phyloP scores from a whole-genome alignment of 1,139 yeast species.

The Pneumocystis wakefieldiae region DNA sequence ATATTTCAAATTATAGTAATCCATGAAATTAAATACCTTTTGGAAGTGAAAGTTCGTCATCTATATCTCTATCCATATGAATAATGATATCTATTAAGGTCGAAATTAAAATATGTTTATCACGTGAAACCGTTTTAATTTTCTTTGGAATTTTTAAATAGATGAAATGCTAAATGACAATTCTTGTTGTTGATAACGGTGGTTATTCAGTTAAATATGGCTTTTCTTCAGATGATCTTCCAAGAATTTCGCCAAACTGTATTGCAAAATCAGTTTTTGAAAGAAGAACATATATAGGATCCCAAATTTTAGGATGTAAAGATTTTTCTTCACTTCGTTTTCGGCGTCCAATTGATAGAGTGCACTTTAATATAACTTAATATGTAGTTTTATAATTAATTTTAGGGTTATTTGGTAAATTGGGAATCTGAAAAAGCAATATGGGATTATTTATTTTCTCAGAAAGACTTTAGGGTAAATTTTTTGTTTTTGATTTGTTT shows the following conservation, averaged over 20 bases:
- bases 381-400: background rate
- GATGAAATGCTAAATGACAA: background rate
- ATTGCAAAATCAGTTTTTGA: slow-evolving; percentile 56
- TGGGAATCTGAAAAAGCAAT: slow-evolving; percentile 90
- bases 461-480: slow-evolving; percentile 2
- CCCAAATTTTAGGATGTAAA: slow-evolving; percentile 45
- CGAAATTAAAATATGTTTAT: background rate
- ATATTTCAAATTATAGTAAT: background rate
- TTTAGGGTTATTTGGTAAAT: slow-evolving; percentile 58
- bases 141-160: background rate
- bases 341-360: slow-evolving; percentile 69
- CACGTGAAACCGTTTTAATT: background rate
- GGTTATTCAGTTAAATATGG: slow-evolving; percentile 75
- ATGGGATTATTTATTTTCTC: slow-evolving; percentile 63
- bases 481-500: background rate
- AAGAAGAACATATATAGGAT: slow-evolving; percentile 58
- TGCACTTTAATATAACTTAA: background rate
- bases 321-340: slow-evolving; percentile 64
- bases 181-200: slow-evolving; percentile 64
- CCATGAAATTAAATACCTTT: slow-evolving; percentile 21
- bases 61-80: slow-evolving; percentile 2
- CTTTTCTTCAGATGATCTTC: slow-evolving; percentile 26
- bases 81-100: background rate
- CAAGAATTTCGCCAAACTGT: slow-evolving; percentile 40
- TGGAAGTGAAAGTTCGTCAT: slow-evolving; percentile 30